These are phyloP conservation scores for Berberis vulgaris DNA, from an alignment of 164 flowering plant genomes.

Conservation along the genomic window DNA sequence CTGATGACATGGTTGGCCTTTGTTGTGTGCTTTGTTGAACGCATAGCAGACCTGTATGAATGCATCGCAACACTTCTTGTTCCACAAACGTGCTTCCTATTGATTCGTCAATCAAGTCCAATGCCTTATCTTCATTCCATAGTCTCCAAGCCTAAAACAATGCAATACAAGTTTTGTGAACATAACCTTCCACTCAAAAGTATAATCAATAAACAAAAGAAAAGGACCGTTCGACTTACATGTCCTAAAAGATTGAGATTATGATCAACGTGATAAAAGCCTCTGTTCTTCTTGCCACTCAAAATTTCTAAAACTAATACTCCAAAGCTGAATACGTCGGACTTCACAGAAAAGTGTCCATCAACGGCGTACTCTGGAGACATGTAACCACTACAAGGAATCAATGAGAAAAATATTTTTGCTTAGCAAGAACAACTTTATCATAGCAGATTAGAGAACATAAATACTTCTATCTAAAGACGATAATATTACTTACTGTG, in stretches of 20 bases:
- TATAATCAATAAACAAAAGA: neutral
- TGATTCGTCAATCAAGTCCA: constrained; percentile 6
- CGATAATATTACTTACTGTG: constrained; percentile 5
- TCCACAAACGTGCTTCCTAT: neutral
- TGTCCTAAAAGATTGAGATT: constrained; percentile 9
- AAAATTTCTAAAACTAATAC: constrained; percentile 6
- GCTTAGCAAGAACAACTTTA: too few species aligned
- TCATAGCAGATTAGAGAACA: too few species aligned
- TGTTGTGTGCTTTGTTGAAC: constrained; percentile 13
- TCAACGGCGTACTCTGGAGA: constrained; percentile 7
- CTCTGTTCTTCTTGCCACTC: constrained; percentile 8
- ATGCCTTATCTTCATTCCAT: constrained; percentile 9
- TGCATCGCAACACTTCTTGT: constrained; percentile 9
- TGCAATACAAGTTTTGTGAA: neutral
- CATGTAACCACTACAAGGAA: constrained; percentile 8
- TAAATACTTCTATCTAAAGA: too few species aligned
- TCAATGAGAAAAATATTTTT: neutral
- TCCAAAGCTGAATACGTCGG: constrained; percentile 10
- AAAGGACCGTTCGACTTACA: neutral
- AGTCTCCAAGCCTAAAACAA: constrained; percentile 16
- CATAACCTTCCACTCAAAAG: neutral
- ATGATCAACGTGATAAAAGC: constrained; percentile 7
- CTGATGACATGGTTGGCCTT: constrained; percentile 14
- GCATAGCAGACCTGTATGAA: constrained; percentile 18
- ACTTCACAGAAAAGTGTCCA: constrained; percentile 8